These are phyloP conservation scores for Alternaria arbusti DNA, from an alignment of 2,329 filamentous ascomycete genomes.

Conservation along the genomic window DNA sequence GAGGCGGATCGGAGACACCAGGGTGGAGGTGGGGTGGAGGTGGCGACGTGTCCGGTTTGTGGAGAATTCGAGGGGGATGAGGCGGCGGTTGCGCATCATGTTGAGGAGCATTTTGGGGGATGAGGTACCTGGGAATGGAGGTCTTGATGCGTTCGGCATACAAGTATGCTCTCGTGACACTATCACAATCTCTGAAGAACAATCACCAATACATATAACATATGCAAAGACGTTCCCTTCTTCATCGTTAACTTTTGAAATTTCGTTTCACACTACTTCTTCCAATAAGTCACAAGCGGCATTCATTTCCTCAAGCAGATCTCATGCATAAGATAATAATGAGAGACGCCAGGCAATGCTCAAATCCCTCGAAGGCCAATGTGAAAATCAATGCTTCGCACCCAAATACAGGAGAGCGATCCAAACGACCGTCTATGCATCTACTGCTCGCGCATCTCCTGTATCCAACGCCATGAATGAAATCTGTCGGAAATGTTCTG, in stretches of 20 bases:
- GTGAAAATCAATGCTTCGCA: slow-evolving; percentile 11
- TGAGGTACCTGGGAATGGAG: no score
- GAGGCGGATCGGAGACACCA: slow-evolving; percentile 34
- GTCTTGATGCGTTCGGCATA: background rate
- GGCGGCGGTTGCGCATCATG: slow-evolving; percentile 70
- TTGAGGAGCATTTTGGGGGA: slow-evolving; percentile 62
- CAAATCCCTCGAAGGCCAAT: slow-evolving; percentile 15
- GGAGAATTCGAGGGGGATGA: slow-evolving; percentile 71
- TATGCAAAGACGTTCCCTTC: background rate
- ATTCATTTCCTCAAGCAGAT: background rate
- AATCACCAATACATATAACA: background rate
- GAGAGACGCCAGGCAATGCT: slow-evolving; percentile 7
- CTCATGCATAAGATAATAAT: background rate
- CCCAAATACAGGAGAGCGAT: slow-evolving; percentile 3
- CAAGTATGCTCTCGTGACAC: background rate
- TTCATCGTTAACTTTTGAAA: background rate
- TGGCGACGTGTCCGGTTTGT: slow-evolving; percentile 68
- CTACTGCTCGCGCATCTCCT: slow-evolving; percentile 32
- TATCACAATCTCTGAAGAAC: background rate
- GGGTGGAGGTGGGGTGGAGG: slow-evolving; percentile 30
- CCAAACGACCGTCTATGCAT: slow-evolving; percentile 18
- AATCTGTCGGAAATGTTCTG: slow-evolving; percentile 15
- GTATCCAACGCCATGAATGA: slow-evolving; percentile 35
- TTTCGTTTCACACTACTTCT: background rate
- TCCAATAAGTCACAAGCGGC: background rate